Percentiles rank a stretch among this genome's conserved stretches.
These are phyloP conservation scores for Fusarium sp. DNA, from an alignment of 2,329 filamentous ascomycete species.

Conservation along the genomic window DNA sequence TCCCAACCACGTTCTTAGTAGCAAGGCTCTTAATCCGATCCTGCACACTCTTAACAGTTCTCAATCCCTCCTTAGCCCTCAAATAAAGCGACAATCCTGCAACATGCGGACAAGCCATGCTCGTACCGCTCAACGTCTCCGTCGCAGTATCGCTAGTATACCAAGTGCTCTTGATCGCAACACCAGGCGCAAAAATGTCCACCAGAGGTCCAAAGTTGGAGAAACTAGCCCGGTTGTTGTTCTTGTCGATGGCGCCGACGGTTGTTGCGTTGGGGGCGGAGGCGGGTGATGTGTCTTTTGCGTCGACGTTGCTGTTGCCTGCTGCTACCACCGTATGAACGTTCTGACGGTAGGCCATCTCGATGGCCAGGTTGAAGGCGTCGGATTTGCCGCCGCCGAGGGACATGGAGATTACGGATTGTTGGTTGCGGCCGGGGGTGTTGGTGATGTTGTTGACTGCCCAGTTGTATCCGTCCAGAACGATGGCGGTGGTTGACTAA, in stretches of 20 bases:
- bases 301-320: conserved; percentile 61
- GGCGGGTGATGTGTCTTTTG: conserved; percentile 58
- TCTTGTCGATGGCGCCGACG: conserved; percentile 60
- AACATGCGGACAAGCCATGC: conserved; percentile 71
- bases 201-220: conserved; percentile 62
- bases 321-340: conserved; percentile 66
- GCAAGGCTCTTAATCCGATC: conserved; percentile 55
- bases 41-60: conserved; percentile 56
- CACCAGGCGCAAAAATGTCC: conserved; percentile 64
- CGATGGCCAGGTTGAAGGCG: conserved; percentile 63
- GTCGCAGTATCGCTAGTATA: conserved; percentile 55
- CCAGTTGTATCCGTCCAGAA: conserved; percentile 51
- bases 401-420: conserved; percentile 67
- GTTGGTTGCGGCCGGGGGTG: conserved; percentile 52
- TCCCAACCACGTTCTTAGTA: conserved; percentile 53
- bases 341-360: conserved; percentile 57
- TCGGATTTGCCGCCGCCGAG: conserved; percentile 59
- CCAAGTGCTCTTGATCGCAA: conserved; percentile 59
- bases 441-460: conserved; percentile 56
- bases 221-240: conserved; percentile 55
- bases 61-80: conserved; percentile 45
- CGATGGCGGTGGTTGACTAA: conserved; percentile 41
- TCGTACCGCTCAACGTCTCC: conserved; percentile 66
- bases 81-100: conserved; percentile 70
- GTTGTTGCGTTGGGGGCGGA: conserved; percentile 61